phyloP scores from a whole-genome alignment of 805 yeast species.

The Kuraishia hungarica region DNA sequence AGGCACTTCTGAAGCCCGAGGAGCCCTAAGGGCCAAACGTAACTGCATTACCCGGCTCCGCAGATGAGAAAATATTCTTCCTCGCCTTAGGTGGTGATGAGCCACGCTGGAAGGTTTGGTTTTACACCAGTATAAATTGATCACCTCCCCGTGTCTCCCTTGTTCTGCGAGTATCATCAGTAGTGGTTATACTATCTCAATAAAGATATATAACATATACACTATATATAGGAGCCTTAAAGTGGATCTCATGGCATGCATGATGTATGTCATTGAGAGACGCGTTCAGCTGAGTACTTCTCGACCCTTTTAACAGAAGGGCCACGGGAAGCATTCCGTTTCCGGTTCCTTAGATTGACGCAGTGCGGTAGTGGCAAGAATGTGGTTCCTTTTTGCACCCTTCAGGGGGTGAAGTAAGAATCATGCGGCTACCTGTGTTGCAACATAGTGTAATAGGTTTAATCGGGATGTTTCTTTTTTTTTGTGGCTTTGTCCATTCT shows the following conservation, averaged over 20 bases:
- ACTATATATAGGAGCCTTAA: conserved; percentile 34
- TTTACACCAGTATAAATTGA: not conserved
- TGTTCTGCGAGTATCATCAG: conserved; percentile 46
- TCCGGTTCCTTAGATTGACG: conserved; percentile 62
- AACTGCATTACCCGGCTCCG: not conserved
- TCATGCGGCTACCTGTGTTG: conserved; percentile 42
- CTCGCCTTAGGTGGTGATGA: not conserved
- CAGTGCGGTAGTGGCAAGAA: conserved; percentile 27
- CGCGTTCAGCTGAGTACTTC: conserved; percentile 57
- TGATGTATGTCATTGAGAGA: conserved; percentile 32
- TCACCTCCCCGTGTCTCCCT: conserved; percentile 22
- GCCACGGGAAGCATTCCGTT: conserved; percentile 70
- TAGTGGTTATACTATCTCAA: conserved; percentile 75
- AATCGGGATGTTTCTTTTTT: not conserved
- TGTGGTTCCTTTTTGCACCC: conserved; percentile 14
- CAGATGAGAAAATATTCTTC: not conserved
- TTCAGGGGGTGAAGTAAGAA: conserved; percentile 11
- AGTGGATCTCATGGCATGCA: conserved; percentile 28
- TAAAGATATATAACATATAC: conserved; percentile 50
- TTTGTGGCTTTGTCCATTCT: too few species aligned
- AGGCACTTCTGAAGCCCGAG: not conserved
- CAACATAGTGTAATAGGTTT: conserved; percentile 27
- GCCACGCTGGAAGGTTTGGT: not conserved
- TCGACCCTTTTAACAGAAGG: conserved; percentile 68
- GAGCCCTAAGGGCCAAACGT: not conserved